Evolutionary conservation across 2,329 filamentous ascomycete species (phyloP).

Genomic region (Parasarocladium wereldwijsianum): DNA sequence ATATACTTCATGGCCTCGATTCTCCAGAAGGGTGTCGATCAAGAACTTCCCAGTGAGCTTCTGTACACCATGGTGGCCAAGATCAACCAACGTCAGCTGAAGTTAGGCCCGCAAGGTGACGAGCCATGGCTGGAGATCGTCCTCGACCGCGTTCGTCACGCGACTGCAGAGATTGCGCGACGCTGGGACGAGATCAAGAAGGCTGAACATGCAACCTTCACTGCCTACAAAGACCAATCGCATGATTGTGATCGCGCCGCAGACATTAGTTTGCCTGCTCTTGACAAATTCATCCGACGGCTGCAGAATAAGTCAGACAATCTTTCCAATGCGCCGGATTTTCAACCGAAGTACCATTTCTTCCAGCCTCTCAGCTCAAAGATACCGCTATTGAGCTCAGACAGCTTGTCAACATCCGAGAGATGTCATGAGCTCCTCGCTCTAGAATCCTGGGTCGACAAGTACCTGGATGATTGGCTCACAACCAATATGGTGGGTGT

Average conservation of each 20-base stretch:
- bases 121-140: constrained; percentile 7
- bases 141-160: background rate
- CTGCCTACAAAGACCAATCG: background rate
- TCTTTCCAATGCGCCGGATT: too few relatives aligned
- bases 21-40: constrained; percentile 12
- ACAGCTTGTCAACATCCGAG: background rate
- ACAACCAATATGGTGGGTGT: constrained; percentile 7
- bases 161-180: background rate
- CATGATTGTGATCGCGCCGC: too few relatives aligned
- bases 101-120: constrained; percentile 14
- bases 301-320: background rate
- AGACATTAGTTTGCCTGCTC: background rate
- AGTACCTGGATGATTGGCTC: constrained; percentile 22
- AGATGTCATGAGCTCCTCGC: constrained; percentile 14
- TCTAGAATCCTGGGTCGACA: constrained; percentile 35
- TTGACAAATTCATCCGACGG: background rate
- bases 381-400: background rate
- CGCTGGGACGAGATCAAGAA: background rate
- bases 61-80: constrained; percentile 28
- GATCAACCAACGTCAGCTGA: constrained; percentile 24
- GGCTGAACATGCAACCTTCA: background rate
- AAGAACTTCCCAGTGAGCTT: constrained; percentile 11
- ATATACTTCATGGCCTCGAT: constrained; percentile 24
- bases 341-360: background rate
- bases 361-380: background rate